These are phyloP conservation scores for Collybiopsis confluens DNA, from an alignment of 768 basidiomycete genomes.

Conservation along the genomic window DNA sequence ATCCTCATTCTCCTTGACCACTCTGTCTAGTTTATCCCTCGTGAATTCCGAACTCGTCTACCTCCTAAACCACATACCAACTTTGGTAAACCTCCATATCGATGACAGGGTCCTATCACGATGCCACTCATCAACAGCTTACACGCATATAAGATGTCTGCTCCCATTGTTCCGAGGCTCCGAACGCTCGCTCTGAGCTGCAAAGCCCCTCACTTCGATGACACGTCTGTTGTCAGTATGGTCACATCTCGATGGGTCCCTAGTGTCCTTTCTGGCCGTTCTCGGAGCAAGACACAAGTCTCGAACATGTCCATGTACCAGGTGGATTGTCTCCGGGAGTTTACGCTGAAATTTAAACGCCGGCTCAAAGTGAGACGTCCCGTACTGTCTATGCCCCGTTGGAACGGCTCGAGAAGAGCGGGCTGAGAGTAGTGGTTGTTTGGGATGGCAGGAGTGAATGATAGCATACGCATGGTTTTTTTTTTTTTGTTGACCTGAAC, in stretches of 20 bases:
- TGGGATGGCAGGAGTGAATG: too few relatives aligned
- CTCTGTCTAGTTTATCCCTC: neutral
- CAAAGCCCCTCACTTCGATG: neutral
- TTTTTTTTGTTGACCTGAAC: too few relatives aligned
- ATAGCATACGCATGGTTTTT: too few relatives aligned
- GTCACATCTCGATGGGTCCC: neutral
- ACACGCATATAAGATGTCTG: neutral
- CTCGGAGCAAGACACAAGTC: neutral
- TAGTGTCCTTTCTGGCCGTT: too few relatives aligned
- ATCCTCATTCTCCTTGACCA: neutral
- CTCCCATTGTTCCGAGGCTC: neutral
- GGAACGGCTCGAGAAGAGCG: too few relatives aligned
- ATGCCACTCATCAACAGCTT: neutral
- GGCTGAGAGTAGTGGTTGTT: too few relatives aligned
- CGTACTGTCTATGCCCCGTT: too few relatives aligned
- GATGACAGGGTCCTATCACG: neutral
- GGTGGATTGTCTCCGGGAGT: neutral
- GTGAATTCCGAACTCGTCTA: neutral
- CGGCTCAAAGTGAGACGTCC: too few relatives aligned
- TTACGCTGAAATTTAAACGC: neutral
- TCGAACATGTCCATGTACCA: neutral
- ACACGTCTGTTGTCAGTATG: neutral
- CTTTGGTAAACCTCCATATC: neutral
- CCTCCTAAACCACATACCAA: neutral
- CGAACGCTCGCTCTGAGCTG: neutral